phyloP scores from a whole-genome alignment of 495 filamentous ascomycete genomes.

The Podospora appendiculata region DNA sequence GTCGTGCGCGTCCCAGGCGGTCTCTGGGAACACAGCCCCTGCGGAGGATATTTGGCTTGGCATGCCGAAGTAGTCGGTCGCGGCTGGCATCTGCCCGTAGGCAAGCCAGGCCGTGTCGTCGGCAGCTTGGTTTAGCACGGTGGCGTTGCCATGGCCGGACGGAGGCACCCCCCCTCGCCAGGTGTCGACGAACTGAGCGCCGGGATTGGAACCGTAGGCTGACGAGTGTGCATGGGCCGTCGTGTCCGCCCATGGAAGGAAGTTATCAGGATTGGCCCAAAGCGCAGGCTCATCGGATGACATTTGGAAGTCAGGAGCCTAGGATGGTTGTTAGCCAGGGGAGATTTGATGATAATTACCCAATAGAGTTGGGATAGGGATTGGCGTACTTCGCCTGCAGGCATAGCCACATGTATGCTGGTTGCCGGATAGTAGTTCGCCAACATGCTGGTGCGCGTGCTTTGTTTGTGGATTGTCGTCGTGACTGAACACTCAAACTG shows the following conservation, averaged over 20 bases:
- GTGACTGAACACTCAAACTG: neutral
- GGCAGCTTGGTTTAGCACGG: neutral
- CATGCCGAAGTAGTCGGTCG: neutral
- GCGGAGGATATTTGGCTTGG: neutral
- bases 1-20: neutral
- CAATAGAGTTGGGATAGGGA: neutral
- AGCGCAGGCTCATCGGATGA: neutral
- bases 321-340: neutral
- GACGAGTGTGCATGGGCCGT: neutral
- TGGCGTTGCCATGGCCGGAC: neutral
- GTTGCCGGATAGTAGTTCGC: neutral
- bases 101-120: neutral
- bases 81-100: neutral
- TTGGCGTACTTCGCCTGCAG: neutral
- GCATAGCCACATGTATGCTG: neutral
- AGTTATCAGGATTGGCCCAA: neutral
- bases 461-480: neutral
- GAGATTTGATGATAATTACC: neutral
- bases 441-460: neutral
- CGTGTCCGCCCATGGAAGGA: neutral
- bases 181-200: neutral
- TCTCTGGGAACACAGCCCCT: neutral
- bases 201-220: neutral
- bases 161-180: neutral
- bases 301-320: neutral